These are phyloP conservation scores for Suillus alpinus DNA, from an alignment of 768 basidiomycete species.

Conservation along the genomic window DNA sequence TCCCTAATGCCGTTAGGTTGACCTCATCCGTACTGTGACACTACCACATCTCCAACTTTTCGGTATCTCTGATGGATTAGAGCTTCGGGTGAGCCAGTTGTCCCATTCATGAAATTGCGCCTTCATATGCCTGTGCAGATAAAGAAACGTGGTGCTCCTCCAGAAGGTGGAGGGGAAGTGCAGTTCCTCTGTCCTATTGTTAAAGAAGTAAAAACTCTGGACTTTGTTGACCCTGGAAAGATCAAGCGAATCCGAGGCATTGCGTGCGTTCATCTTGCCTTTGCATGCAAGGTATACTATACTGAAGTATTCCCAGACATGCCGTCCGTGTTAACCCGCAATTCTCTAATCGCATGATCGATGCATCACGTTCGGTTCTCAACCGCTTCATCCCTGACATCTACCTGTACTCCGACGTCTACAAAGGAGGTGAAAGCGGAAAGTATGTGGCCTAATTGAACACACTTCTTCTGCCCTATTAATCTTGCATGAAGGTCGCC, in stretches of 20 bases:
- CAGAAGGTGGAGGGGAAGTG: constrained; percentile 89
- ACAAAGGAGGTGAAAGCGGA: constrained; percentile 96
- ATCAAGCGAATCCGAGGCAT: constrained; percentile 95
- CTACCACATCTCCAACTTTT: constrained; percentile 89
- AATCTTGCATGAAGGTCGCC: constrained; percentile 65
- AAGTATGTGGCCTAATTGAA: constrained; percentile 58
- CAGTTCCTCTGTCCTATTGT: constrained; percentile 92
- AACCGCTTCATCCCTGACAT: constrained; percentile 98
- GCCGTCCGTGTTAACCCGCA: constrained; percentile 96
- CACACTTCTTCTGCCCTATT: not conserved
- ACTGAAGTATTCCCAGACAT: constrained; percentile 51
- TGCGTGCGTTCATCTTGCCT: constrained; percentile 57
- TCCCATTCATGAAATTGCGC: not conserved
- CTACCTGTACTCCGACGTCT: constrained; percentile 97
- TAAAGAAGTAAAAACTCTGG: constrained; percentile 86
- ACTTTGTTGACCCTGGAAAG: constrained; percentile 89
- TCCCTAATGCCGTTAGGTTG: constrained; percentile 51
- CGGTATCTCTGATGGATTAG: constrained; percentile 86
- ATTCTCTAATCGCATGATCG: constrained; percentile 97
- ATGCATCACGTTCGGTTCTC: constrained; percentile 85
- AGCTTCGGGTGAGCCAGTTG: constrained; percentile 62
- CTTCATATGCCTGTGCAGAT: constrained; percentile 50
- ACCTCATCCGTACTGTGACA: constrained; percentile 86
- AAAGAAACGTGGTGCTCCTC: constrained; percentile 89
- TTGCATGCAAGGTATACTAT: not conserved